Evolutionary conservation across 2,329 filamentous ascomycete species (phyloP).

Genomic region (Cercospora sp.): DNA sequence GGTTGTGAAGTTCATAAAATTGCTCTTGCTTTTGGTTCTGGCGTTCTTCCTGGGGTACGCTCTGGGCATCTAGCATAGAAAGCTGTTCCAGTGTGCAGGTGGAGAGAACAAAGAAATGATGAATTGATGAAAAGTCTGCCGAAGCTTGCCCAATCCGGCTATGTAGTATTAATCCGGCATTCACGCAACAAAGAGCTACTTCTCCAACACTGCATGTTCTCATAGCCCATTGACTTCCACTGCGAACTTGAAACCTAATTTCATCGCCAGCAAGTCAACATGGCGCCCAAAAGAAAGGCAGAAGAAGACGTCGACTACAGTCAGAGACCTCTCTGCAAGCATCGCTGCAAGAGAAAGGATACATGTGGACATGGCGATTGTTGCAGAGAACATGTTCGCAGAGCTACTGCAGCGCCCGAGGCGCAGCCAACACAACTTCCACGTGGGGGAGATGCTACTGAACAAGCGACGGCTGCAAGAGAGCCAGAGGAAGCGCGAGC

Average conservation of each 20-base stretch:
- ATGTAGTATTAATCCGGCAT: background rate
- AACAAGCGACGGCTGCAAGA: background rate
- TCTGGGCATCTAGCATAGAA: background rate
- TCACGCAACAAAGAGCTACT: background rate
- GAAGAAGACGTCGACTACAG: background rate
- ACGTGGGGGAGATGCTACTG: background rate
- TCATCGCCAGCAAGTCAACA: background rate
- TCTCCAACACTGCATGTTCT: background rate
- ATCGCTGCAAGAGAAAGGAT: background rate
- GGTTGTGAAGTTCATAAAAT: background rate
- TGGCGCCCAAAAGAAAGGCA: background rate
- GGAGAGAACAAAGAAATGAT: background rate
- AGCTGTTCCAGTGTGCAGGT: background rate
- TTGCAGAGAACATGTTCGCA: background rate
- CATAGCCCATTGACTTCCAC: background rate
- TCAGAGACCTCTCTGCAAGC: background rate
- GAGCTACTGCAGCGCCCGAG: background rate
- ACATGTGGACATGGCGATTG: background rate
- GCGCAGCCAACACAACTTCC: background rate
- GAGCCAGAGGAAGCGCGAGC: background rate
- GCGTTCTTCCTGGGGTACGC: background rate
- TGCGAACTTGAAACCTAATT: background rate
- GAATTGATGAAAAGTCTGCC: background rate
- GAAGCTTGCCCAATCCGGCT: background rate
- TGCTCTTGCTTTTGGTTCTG: background rate